Evolutionary conservation across 2,329 filamentous ascomycete species (phyloP).

Genomic region (Fusarium humuli): DNA sequence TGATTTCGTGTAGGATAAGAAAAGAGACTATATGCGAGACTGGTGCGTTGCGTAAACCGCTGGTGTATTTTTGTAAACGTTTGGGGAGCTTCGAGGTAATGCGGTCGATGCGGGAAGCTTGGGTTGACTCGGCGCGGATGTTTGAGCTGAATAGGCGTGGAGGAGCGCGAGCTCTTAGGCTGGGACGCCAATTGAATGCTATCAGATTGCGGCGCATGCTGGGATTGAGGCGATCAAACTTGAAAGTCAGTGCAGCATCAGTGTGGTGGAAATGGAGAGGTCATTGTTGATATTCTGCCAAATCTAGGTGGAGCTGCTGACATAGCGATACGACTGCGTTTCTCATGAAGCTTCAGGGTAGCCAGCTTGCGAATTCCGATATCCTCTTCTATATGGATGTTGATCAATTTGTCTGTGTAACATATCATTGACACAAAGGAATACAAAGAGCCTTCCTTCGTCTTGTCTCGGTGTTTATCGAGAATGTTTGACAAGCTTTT

Average conservation of each 20-base stretch:
- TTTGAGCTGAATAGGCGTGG: conserved; percentile 9
- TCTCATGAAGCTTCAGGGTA: conserved; percentile 25
- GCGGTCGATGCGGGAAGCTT: conserved; percentile 55
- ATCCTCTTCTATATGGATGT: neutral
- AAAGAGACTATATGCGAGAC: conserved; percentile 87
- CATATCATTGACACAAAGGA: too few species aligned
- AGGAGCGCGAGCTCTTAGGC: conserved; percentile 24
- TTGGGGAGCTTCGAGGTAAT: conserved; percentile 69
- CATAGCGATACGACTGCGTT: neutral
- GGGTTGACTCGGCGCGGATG: conserved; percentile 46
- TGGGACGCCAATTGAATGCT: conserved; percentile 39
- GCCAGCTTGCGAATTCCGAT: neutral
- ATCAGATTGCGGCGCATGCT: conserved; percentile 46
- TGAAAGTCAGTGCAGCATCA: neutral
- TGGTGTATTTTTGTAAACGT: conserved; percentile 76
- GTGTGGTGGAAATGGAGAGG: neutral
- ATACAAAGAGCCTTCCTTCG: too few species aligned
- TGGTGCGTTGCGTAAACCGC: conserved; percentile 78
- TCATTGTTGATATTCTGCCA: conserved; percentile 2
- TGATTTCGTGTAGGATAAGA: conserved; percentile 90
- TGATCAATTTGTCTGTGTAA: neutral
- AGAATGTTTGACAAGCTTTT: too few species aligned
- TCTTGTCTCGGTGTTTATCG: too few species aligned
- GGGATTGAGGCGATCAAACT: neutral
- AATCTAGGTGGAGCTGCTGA: conserved; percentile 31